phyloP scores from a whole-genome alignment of 2,329 filamentous ascomycete species.

The Cytospora piceae region DNA sequence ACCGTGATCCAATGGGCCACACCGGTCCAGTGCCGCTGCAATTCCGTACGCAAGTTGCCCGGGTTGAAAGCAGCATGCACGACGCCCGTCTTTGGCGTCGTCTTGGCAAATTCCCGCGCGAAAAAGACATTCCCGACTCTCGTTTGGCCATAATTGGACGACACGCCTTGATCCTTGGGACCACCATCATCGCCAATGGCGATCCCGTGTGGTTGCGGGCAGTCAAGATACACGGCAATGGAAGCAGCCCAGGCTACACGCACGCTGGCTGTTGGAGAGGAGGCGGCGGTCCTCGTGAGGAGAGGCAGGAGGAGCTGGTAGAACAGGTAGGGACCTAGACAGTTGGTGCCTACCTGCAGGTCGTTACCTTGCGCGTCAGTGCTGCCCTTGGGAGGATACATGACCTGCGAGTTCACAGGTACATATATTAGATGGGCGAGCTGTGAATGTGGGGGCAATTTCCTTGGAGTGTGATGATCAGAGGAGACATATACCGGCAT shows the following conservation, averaged over 20 bases:
- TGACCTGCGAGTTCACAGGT: conserved; percentile 21
- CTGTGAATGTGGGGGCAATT: neutral
- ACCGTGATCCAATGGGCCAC: neutral
- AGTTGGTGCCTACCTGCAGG: conserved; percentile 13
- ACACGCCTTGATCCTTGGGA: conserved; percentile 30
- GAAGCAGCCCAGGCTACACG: conserved; percentile 22
- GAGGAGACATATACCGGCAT: conserved; percentile 32
- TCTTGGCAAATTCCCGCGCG: conserved; percentile 32
- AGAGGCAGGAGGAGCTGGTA: conserved; percentile 12
- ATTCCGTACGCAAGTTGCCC: conserved; percentile 33
- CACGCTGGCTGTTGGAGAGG: neutral
- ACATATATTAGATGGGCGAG: neutral
- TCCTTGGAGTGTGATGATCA: conserved; percentile 23
- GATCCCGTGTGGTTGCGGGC: conserved; percentile 30
- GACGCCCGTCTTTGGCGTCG: conserved; percentile 30
- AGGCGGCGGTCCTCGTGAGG: conserved; percentile 13
- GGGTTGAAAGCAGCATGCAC: conserved; percentile 34
- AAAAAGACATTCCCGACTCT: conserved; percentile 35
- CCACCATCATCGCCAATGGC: conserved; percentile 24
- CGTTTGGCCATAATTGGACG: conserved; percentile 31
- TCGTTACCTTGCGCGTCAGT: conserved; percentile 15
- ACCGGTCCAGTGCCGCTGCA: conserved; percentile 21
- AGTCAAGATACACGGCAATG: conserved; percentile 14
- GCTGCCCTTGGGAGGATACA: conserved; percentile 7
- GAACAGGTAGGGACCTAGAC: conserved; percentile 15